A percentile compares a stretch with the other conserved stretches of the same genome.
Conservation (phyloP, 305 asterid genomes). For the Fraxinus velutina region DNA sequence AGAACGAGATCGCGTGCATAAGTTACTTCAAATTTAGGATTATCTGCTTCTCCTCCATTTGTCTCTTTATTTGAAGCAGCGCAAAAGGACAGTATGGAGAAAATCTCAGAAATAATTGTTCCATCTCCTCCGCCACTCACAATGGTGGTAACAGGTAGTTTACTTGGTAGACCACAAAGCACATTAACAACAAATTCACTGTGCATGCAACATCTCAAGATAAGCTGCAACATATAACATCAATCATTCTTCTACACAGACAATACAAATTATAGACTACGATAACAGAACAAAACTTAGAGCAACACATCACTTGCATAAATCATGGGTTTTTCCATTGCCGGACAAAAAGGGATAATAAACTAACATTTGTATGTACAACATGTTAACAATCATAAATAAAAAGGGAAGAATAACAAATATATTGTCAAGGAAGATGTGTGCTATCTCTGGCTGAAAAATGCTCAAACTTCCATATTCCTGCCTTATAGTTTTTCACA, state of each 20-base stretch:
- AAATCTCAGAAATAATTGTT: constrained; percentile 82
- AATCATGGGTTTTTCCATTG: neutral
- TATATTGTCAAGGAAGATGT: neutral
- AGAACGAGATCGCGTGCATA: constrained; percentile 62
- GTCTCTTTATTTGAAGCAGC: constrained; percentile 69
- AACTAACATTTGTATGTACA: constrained; percentile 5
- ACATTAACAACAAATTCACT: constrained; percentile 58
- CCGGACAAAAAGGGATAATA: neutral
- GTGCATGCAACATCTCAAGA: constrained; percentile 74
- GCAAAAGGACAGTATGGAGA: constrained; percentile 69
- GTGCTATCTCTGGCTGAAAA: neutral
- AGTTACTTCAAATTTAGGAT: constrained; percentile 47
- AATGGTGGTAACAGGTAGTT: constrained; percentile 77
- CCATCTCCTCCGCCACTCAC: constrained; percentile 98
- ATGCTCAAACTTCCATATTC: neutral
- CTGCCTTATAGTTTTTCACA: neutral
- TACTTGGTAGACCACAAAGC: constrained; percentile 88
- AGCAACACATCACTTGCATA: neutral
- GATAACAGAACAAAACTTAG: constrained; percentile 9
- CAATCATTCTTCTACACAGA: constrained; percentile 16
- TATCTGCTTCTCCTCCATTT: constrained; percentile 55
- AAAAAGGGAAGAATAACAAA: neutral
- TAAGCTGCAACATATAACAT: constrained; percentile 53
- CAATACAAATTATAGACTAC: constrained; percentile 5
- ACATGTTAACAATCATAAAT: neutral